phyloP scores from a whole-genome alignment of 2,329 filamentous ascomycete genomes.

The Xylariales sp. region DNA sequence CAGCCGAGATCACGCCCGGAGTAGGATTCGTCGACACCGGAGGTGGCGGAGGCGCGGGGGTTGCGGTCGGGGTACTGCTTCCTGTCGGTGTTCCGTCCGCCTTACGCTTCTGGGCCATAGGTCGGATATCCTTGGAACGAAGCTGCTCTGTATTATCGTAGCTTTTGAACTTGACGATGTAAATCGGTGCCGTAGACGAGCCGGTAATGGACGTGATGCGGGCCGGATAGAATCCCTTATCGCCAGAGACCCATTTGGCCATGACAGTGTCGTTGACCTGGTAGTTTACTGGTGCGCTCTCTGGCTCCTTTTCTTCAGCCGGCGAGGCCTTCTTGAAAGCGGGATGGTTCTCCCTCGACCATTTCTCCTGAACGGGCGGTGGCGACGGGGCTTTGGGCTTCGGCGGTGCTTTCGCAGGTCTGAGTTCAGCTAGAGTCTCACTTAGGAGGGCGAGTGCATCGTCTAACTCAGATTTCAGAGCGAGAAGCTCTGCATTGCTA shows the following conservation, averaged over 20 bases:
- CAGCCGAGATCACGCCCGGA: constrained; percentile 48
- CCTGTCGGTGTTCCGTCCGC: constrained; percentile 67
- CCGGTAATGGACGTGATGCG: constrained; percentile 92
- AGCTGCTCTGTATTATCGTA: constrained; percentile 84
- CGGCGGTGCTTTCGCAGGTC: constrained; percentile 50
- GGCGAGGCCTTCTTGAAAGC: constrained; percentile 60
- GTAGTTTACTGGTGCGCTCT: constrained; percentile 55
- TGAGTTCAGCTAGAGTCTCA: constrained; percentile 76
- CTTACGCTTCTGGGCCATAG: constrained; percentile 78
- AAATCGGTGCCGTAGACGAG: constrained; percentile 84
- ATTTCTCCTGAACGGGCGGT: constrained; percentile 63
- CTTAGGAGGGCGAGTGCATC: constrained; percentile 75
- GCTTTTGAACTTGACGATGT: constrained; percentile 91
- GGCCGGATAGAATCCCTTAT: constrained; percentile 86
- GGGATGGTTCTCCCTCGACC: constrained; percentile 76
- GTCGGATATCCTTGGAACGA: constrained; percentile 77
- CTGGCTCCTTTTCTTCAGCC: constrained; percentile 47
- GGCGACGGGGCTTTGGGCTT: constrained; percentile 38
- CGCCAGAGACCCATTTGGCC: constrained; percentile 86
- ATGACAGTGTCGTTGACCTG: constrained; percentile 86
- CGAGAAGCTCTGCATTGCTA: constrained; percentile 71
- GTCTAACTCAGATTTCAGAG: constrained; percentile 76
- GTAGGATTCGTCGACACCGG: constrained; percentile 28
- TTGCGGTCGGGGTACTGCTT: constrained; percentile 27
- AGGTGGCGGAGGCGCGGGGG: constrained; percentile 27